A percentile compares a stretch with the other conserved stretches of the same genome.
Conservation (phyloP, 495 filamentous ascomycete species). For the Evansstolkia leycettana region DNA sequence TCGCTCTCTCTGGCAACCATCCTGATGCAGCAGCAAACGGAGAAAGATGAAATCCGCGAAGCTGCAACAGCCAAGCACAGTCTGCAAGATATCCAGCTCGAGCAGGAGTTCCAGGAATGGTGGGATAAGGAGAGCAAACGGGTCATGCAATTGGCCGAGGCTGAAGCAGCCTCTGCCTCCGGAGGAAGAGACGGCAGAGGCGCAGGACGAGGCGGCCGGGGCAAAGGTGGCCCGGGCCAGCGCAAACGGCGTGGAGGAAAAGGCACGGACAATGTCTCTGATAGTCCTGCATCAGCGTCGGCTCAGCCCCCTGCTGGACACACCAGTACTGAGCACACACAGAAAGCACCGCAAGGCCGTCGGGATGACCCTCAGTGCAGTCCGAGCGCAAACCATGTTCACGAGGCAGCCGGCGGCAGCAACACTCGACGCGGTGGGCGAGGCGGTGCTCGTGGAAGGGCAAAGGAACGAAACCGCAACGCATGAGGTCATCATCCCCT, state of each 20-base stretch:
- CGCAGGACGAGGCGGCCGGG: conserved; percentile 17
- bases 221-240: conserved; percentile 10
- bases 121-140: conserved; percentile 86
- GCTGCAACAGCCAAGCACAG: conserved; percentile 70
- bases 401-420: neutral
- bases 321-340: too few relatives aligned
- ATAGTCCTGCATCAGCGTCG: neutral
- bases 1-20: conserved; percentile 79
- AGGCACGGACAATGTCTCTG: neutral
- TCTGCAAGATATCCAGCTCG: conserved; percentile 84
- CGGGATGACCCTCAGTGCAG: conserved; percentile 3
- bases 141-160: conserved; percentile 52
- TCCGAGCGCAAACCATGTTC: conserved; percentile 1
- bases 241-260: conserved; percentile 21
- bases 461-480: neutral
- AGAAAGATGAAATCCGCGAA: conserved; percentile 72
- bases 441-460: conserved; percentile 4
- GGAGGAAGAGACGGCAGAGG: conserved; percentile 3
- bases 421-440: conserved; percentile 8
- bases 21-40: conserved; percentile 70
- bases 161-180: conserved; percentile 14
- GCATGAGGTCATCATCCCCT: too few relatives aligned
- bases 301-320: too few relatives aligned
- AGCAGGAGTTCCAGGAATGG: conserved; percentile 96
- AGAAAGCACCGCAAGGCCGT: neutral